A percentile compares a stretch with the other conserved stretches of the same genome.
Evolutionary conservation across 2,329 filamentous ascomycete genomes (phyloP).

Genomic region (Monosporascus sp.): DNA sequence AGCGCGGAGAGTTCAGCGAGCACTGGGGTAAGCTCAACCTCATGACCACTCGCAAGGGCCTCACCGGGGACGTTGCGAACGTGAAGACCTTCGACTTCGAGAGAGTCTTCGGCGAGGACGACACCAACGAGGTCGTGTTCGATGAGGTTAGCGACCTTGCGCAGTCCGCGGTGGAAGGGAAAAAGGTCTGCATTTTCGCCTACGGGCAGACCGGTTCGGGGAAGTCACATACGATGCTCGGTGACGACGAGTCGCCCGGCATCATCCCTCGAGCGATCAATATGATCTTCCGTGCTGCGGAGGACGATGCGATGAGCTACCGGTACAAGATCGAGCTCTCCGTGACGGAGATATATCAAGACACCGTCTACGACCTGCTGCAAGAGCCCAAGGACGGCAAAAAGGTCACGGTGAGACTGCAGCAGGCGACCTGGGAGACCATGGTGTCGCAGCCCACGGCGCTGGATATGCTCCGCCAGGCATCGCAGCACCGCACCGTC

Average conservation of each 20-base stretch:
- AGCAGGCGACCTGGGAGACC: slow-evolving; percentile 33
- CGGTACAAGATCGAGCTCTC: slow-evolving; percentile 80
- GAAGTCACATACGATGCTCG: slow-evolving; percentile 88
- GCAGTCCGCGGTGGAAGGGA: slow-evolving; percentile 85
- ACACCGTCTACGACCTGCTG: slow-evolving; percentile 85
- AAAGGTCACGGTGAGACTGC: slow-evolving; percentile 85
- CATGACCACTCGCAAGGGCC: slow-evolving; percentile 71
- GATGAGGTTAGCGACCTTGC: slow-evolving; percentile 91
- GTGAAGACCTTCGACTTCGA: slow-evolving; percentile 84
- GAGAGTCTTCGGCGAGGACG: slow-evolving; percentile 73
- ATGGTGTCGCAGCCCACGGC: slow-evolving; percentile 74
- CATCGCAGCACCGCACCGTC: slow-evolving; percentile 76
- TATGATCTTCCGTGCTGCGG: slow-evolving; percentile 79
- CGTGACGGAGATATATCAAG: slow-evolving; percentile 97
- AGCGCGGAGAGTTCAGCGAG: slow-evolving; percentile 63
- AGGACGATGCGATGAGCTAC: slow-evolving; percentile 59
- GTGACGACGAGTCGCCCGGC: slow-evolving; percentile 42
- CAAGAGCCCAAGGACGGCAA: slow-evolving; percentile 53
- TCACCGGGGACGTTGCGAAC: slow-evolving; percentile 66
- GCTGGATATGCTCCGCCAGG: slow-evolving; percentile 68
- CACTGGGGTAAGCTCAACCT: slow-evolving; percentile 78
- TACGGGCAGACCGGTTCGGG: slow-evolving; percentile 95
- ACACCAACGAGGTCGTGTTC: slow-evolving; percentile 79
- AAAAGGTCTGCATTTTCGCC: slow-evolving; percentile 95
- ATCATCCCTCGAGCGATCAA: slow-evolving; percentile 89